These are phyloP conservation scores for Coemansia sp. DNA, from an alignment of 192 early-diverging fungal genomes.

Conservation along the genomic window DNA sequence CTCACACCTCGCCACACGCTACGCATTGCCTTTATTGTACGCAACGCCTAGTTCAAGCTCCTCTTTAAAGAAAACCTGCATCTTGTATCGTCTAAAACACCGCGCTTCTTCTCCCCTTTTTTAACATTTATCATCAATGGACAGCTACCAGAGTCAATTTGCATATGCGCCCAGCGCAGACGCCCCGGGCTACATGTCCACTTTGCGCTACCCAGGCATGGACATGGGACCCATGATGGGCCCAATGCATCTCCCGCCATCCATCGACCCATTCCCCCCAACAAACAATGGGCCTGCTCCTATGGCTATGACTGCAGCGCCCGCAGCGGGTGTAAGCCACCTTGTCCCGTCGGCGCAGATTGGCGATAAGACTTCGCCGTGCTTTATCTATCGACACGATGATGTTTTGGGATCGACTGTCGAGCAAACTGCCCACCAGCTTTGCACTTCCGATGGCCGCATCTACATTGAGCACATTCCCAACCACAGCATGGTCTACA, in stretches of 20 bases:
- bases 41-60: conserved; percentile 1
- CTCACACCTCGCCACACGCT: neutral
- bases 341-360: conserved; percentile 16
- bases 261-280: conserved; percentile 10
- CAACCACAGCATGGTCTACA: conserved; percentile 42
- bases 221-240: conserved; percentile 41
- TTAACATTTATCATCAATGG: conserved; percentile 21
- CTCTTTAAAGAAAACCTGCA: conserved; percentile 1
- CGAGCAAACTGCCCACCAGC: conserved; percentile 42
- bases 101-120: neutral
- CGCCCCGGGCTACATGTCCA: conserved; percentile 30
- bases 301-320: neutral
- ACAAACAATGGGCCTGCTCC: neutral
- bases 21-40: conserved; percentile 1
- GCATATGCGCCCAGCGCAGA: conserved; percentile 46
- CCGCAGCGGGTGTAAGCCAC: conserved; percentile 5
- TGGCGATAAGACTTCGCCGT: conserved; percentile 24
- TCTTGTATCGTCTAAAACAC: conserved; percentile 5
- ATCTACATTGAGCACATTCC: conserved; percentile 48
- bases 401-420: conserved; percentile 11
- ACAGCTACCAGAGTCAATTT: conserved; percentile 50
- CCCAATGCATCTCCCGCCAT: conserved; percentile 21
- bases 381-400: conserved; percentile 47
- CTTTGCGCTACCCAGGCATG: conserved; percentile 30
- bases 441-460: conserved; percentile 40